Base-by-base conservation (phyloP, 352 stramenopile species). In the Phytophthora vignae region DNA sequence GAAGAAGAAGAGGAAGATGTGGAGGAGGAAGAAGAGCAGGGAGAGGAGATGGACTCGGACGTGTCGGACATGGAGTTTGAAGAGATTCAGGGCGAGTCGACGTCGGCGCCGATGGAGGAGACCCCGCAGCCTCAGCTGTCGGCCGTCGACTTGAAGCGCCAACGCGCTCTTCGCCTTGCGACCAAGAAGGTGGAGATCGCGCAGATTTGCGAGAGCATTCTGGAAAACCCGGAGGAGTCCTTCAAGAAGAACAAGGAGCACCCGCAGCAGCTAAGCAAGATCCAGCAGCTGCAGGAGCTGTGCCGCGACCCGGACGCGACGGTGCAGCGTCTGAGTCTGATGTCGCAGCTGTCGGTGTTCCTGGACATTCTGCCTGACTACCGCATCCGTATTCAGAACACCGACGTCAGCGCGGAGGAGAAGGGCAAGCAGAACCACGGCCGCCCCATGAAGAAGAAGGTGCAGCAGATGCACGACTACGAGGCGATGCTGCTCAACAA, bases 321-420 rank as follows among this genome's bases (percentile, higher is more conserved):
- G 1, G 81, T 97, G 52, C 82, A 87, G 66, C 93, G 94, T 57
- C 83, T 99, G 8, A 96, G 88, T 21, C 79, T 99, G 69, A 80
- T 99, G 52, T 99, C 95, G 8, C 79, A 98, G 54, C 75, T 98
- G 15, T 97, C 96, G 1, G 93, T 99, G 33, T 99, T 99, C 61
- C 82, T 98, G 46, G 97, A 99, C 60, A 98, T 99, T 33, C 57
- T 99, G 33, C 97, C 97, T 0, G 88, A 94, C 64, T 99, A 99
- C 82, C 90, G 96, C 57, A 98, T 99, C 56, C 93, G 96, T 64
- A 67, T 92, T 22, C 85, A 94, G 33, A 96, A 85, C 1, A 88
- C 90, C 4, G 92, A 98, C 73, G 2, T 11, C 19, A 60, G 29
- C 29, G 80, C 93, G 3, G 95, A 99, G 68, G 68, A 72, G 25